Conservation (phyloP, 2,329 filamentous ascomycete genomes). For the Fusarium devonianum region DNA sequence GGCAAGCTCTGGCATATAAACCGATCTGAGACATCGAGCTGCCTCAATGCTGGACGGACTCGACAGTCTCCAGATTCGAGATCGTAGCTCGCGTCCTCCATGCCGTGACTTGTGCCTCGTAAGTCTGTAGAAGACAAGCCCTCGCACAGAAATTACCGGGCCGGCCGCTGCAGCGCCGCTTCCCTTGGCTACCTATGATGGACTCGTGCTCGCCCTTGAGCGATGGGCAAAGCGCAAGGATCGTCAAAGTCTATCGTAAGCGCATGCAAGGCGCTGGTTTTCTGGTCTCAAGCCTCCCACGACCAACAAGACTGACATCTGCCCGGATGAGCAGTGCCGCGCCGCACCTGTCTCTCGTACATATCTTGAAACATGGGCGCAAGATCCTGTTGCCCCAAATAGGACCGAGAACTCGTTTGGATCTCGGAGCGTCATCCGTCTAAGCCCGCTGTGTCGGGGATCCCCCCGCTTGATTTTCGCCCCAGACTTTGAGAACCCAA, state of each 20-base stretch:
- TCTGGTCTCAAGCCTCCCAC: constrained; percentile 5
- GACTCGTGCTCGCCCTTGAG: too few species aligned
- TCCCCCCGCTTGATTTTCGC: constrained; percentile 18
- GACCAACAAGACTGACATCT: constrained; percentile 10
- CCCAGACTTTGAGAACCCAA: constrained; percentile 22
- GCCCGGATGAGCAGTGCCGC: constrained; percentile 9
- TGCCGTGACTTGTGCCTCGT: constrained; percentile 5
- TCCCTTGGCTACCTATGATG: constrained; percentile 12
- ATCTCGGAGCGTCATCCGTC: constrained; percentile 26
- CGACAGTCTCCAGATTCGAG: neutral
- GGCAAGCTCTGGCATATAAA: neutral
- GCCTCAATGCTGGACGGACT: neutral
- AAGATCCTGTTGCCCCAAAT: constrained; percentile 26
- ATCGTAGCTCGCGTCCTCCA: neutral
- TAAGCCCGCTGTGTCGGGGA: constrained; percentile 19
- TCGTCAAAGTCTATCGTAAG: neutral
- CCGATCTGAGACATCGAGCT: neutral
- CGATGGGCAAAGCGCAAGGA: too few species aligned
- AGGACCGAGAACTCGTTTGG: constrained; percentile 14
- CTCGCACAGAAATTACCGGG: constrained; percentile 6
- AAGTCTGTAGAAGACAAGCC: neutral
- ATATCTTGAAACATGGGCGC: constrained; percentile 25
- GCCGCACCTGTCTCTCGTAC: constrained; percentile 9
- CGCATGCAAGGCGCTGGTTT: constrained; percentile 18
- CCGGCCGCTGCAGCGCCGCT: constrained; percentile 11